Percentiles rank a stretch among this genome's conserved stretches.
phyloP scores from a whole-genome alignment of 2,329 filamentous ascomycete species.

The Cytospora paraplurivora region DNA sequence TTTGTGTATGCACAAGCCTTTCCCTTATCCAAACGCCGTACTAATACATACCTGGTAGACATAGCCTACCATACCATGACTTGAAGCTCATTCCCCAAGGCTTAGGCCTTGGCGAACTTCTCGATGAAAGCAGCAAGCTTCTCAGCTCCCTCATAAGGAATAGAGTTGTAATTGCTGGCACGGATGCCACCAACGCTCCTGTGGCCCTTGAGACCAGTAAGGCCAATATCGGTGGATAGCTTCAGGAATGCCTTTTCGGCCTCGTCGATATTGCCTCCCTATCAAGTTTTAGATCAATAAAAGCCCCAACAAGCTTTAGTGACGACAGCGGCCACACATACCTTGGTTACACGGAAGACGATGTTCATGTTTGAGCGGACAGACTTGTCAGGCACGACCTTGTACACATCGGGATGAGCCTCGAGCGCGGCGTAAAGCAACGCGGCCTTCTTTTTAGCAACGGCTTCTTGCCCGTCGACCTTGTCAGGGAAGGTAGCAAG shows the following conservation, averaged over 20 bases:
- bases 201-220: conserved; percentile 87
- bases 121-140: conserved; percentile 67
- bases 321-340: conserved; percentile 31
- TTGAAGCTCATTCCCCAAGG: neutral
- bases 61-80: neutral
- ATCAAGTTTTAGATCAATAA: conserved; percentile 5
- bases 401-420: conserved; percentile 70
- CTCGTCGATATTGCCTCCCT: conserved; percentile 61
- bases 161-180: conserved; percentile 86
- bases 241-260: conserved; percentile 81
- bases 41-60: conserved; percentile 3
- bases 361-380: conserved; percentile 92
- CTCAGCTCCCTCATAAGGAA: conserved; percentile 67
- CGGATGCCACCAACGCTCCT: conserved; percentile 84
- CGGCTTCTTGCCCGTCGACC: conserved; percentile 73
- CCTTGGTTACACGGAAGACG: conserved; percentile 75
- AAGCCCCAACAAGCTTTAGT: neutral
- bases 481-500: conserved; percentile 66
- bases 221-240: conserved; percentile 65
- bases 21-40: conserved; percentile 11
- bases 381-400: conserved; percentile 72
- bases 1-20: neutral
- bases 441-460: conserved; percentile 73
- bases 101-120: conserved; percentile 49
- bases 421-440: conserved; percentile 80